A percentile compares a stretch with the other conserved stretches of the same genome.
phyloP scores from a whole-genome alignment of 2,329 filamentous ascomycete species.

The Macrophomina phaseolina region DNA sequence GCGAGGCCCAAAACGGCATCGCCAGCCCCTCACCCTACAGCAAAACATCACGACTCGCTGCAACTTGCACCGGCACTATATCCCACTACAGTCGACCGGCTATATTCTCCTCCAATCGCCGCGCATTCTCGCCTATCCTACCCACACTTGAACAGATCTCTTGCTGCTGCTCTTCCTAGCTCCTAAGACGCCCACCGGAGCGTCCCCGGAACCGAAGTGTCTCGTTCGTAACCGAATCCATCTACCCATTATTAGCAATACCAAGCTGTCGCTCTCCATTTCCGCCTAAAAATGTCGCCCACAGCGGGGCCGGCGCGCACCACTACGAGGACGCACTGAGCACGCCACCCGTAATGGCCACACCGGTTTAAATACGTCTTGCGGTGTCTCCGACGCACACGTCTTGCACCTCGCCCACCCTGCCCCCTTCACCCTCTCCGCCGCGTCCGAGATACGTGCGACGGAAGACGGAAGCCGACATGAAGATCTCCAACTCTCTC shows the following conservation, averaged over 20 bases:
- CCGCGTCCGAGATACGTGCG: not conserved
- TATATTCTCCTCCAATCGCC: slow-evolving; percentile 9
- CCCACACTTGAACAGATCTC: not conserved
- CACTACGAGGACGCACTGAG: not conserved
- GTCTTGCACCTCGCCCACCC: not conserved
- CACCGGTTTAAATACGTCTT: slow-evolving; percentile 3
- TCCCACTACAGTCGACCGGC: not conserved
- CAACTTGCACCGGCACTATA: slow-evolving; percentile 3
- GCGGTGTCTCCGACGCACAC: not conserved
- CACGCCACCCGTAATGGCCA: slow-evolving; percentile 8
- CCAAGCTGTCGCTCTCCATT: slow-evolving; percentile 6
- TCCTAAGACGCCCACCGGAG: slow-evolving; percentile 10
- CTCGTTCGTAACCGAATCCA: slow-evolving; percentile 5
- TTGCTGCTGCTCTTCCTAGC: not conserved
- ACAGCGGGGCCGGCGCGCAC: not conserved
- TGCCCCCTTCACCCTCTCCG: not conserved
- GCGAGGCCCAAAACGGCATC: slow-evolving; percentile 12
- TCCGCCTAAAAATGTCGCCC: slow-evolving; percentile 17
- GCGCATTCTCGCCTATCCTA: not conserved
- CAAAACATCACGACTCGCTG: not conserved
- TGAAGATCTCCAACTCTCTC: not conserved
- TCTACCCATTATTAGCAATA: slow-evolving; percentile 2
- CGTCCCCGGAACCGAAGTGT: not conserved
- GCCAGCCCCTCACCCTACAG: slow-evolving; percentile 4
- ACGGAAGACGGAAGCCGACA: not conserved